A percentile compares a stretch with the other conserved stretches of the same genome.
Evolutionary conservation across 2,329 filamentous ascomycete species (phyloP).

Genomic region (Ceratocystiopsis sp.): DNA sequence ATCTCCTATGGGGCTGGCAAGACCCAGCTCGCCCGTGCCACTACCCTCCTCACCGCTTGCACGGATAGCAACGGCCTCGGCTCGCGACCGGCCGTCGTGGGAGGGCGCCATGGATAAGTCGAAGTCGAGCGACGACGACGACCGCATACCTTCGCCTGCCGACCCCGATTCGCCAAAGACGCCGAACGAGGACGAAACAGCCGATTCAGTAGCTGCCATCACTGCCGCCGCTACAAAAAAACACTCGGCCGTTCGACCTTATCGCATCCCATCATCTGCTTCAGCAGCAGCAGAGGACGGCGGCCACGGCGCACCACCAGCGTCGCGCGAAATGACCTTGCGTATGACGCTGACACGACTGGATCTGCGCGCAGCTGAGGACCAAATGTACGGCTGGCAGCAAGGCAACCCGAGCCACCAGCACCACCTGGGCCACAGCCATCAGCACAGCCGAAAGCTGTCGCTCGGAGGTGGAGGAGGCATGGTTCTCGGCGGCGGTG

Average conservation of each 20-base stretch:
- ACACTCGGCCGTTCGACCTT: slow-evolving; percentile 6
- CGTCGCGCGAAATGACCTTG: slow-evolving; percentile 76
- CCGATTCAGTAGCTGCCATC: no score
- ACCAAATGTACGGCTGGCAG: slow-evolving; percentile 56
- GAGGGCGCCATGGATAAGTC: no score
- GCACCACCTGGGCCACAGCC: slow-evolving; percentile 4
- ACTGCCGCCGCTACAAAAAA: neutral
- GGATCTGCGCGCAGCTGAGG: slow-evolving; percentile 62
- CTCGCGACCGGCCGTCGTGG: no score
- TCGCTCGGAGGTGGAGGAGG: slow-evolving; percentile 9
- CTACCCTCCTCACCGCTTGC: no score
- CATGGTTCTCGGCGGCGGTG: slow-evolving; percentile 7
- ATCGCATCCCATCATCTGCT: slow-evolving; percentile 4
- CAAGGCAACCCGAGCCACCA: slow-evolving; percentile 18
- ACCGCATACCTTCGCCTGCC: slow-evolving; percentile 30
- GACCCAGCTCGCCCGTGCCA: no score
- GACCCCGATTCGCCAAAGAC: slow-evolving; percentile 45
- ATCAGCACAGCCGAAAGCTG: slow-evolving; percentile 5
- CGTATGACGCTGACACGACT: slow-evolving; percentile 89
- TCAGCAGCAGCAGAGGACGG: slow-evolving; percentile 6
- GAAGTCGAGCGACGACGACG: slow-evolving; percentile 15
- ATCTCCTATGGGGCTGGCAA: no score
- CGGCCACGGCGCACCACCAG: slow-evolving; percentile 27
- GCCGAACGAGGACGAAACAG: slow-evolving; percentile 16
- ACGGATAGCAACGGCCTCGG: no score